Conservation (phyloP, 148 eudicot species). For the Tetragonia tetragonoides region DNA sequence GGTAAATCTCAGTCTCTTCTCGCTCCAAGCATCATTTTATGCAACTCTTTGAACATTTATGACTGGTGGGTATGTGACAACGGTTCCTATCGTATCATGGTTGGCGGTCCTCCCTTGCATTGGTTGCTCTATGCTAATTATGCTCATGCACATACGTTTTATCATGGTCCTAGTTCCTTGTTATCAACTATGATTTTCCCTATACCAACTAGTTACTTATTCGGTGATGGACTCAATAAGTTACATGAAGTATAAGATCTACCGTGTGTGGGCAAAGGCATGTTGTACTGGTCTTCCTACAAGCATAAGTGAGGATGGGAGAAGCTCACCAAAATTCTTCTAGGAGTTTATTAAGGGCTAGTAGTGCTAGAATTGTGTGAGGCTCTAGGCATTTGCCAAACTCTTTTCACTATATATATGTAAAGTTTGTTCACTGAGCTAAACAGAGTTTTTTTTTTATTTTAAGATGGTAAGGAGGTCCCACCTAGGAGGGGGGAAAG, state of each 20-base stretch:
- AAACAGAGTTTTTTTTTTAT: too few species aligned
- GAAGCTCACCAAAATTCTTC: neutral
- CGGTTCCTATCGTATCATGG: neutral
- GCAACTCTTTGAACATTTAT: slow-evolving; percentile 10
- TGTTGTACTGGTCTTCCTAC: neutral
- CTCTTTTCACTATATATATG: too few species aligned
- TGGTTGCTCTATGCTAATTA: neutral
- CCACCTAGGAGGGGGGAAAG: too few species aligned
- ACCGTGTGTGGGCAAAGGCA: neutral
- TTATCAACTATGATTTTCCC: neutral
- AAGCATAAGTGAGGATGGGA: neutral
- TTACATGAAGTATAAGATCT: slow-evolving; percentile 3
- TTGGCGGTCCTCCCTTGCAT: slow-evolving; percentile 7
- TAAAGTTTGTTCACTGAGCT: too few species aligned
- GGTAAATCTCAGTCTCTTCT: slow-evolving; percentile 10
- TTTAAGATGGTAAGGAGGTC: too few species aligned
- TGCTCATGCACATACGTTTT: slow-evolving; percentile 10
- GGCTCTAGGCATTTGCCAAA: too few species aligned
- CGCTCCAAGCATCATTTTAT: slow-evolving; percentile 17
- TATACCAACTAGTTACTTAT: neutral
- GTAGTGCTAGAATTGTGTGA: too few species aligned
- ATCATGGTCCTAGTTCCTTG: slow-evolving; percentile 6
- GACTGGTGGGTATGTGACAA: slow-evolving; percentile 3
- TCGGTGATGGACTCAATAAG: neutral
- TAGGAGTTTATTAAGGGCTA: neutral